Conservation (phyloP, 1,284 basidiomycete genomes). For the Boletus sp. region DNA sequence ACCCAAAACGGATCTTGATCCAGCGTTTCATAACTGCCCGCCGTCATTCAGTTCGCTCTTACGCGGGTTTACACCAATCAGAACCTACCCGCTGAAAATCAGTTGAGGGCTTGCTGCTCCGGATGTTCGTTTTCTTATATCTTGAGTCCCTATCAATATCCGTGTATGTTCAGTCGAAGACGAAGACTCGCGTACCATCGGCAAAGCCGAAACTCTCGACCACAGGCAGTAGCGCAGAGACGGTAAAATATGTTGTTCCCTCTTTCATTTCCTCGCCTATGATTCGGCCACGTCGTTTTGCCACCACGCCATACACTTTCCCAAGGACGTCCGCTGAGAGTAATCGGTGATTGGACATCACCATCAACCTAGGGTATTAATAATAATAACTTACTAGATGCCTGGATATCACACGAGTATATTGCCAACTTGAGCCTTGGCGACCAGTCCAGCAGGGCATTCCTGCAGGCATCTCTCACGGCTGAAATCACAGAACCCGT, state of each 20-base stretch:
- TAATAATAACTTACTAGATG: slow-evolving; percentile 83
- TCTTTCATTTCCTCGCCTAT: slow-evolving; percentile 99
- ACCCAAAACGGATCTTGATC: slow-evolving; percentile 99
- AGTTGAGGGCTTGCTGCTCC: slow-evolving; percentile 96
- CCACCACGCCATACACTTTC: slow-evolving; percentile 95
- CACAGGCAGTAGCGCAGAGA: slow-evolving; percentile 89
- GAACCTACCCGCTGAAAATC: slow-evolving; percentile 84
- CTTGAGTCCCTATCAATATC: slow-evolving; percentile 33
- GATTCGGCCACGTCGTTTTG: slow-evolving; percentile 86
- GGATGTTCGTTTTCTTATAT: slow-evolving; percentile 94
- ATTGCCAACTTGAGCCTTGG: slow-evolving; percentile 96
- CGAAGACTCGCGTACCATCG: slow-evolving; percentile 57
- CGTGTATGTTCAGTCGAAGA: not conserved
- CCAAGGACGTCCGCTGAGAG: slow-evolving; percentile 88
- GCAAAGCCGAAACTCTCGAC: slow-evolving; percentile 98
- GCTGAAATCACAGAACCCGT: slow-evolving; percentile 87
- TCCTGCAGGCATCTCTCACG: slow-evolving; percentile 85
- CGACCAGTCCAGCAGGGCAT: slow-evolving; percentile 94
- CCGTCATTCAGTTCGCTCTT: slow-evolving; percentile 18
- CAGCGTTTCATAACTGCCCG: slow-evolving; percentile 73
- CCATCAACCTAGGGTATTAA: not conserved
- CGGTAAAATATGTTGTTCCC: slow-evolving; percentile 92
- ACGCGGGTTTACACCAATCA: not conserved
- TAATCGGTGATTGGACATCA: slow-evolving; percentile 7
- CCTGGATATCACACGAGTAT: slow-evolving; percentile 99